phyloP scores from a whole-genome alignment of 2,329 filamentous ascomycete genomes.

The Hypoxylon sp. region DNA sequence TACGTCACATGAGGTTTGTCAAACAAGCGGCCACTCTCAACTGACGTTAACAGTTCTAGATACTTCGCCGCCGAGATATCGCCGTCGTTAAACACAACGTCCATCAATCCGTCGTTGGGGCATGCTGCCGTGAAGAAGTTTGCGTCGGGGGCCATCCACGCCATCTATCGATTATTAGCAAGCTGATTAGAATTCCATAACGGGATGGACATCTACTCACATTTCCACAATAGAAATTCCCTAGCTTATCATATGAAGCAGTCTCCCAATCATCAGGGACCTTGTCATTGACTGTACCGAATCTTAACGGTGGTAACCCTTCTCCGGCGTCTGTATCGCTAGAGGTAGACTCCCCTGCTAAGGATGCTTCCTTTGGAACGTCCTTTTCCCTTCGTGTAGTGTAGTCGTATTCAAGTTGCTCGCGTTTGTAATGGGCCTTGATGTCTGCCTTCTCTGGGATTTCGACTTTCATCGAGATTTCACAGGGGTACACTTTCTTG shows the following conservation, averaged over 20 bases:
- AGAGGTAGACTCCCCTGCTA: slow-evolving; percentile 45
- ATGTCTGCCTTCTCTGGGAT: slow-evolving; percentile 82
- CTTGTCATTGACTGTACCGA: slow-evolving; percentile 83
- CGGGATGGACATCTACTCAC: slow-evolving; percentile 59
- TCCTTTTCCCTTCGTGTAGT: slow-evolving; percentile 52
- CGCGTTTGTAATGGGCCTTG: slow-evolving; percentile 77
- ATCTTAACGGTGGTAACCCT: slow-evolving; percentile 80
- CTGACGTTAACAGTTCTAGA: slow-evolving; percentile 77
- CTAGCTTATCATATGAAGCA: slow-evolving; percentile 80
- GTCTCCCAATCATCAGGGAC: slow-evolving; percentile 84
- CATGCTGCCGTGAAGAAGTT: slow-evolving; percentile 91
- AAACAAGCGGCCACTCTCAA: slow-evolving; percentile 83
- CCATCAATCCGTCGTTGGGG: slow-evolving; percentile 87
- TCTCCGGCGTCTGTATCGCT: slow-evolving; percentile 55
- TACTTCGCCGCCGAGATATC: slow-evolving; percentile 77
- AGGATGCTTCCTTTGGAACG: slow-evolving; percentile 20
- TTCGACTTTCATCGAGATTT: slow-evolving; percentile 87
- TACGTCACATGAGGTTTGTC: slow-evolving; percentile 84
- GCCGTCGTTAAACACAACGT: slow-evolving; percentile 85
- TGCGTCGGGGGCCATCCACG: slow-evolving; percentile 87
- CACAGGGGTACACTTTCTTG: slow-evolving; percentile 87
- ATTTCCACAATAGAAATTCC: slow-evolving; percentile 95
- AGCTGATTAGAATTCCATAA: neutral
- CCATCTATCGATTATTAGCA: slow-evolving; percentile 72
- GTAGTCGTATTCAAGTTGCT: slow-evolving; percentile 46